Percentiles rank a stretch among this genome's conserved stretches.
These are phyloP conservation scores for Ilex paraguariensis DNA, from an alignment of 305 asterid genomes.

Conservation along the genomic window DNA sequence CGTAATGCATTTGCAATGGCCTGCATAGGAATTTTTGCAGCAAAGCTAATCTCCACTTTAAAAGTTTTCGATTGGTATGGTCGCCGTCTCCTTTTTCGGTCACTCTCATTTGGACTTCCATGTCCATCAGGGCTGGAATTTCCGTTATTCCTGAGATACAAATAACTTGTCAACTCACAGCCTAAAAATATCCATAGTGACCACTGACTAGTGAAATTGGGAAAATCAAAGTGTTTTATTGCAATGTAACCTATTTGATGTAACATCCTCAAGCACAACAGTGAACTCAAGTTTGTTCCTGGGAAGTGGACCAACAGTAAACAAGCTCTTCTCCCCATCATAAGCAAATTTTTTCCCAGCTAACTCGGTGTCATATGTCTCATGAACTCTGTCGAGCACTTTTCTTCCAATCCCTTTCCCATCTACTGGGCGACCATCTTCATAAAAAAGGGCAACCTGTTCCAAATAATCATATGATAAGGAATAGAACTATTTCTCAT, in stretches of 20 bases:
- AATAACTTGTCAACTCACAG: not conserved
- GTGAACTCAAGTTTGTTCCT: conserved; percentile 50
- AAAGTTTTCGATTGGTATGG: conserved; percentile 59
- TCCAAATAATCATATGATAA: conserved; percentile 3
- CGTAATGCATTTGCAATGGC: conserved; percentile 60
- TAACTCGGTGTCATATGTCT: conserved; percentile 45
- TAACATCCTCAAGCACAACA: conserved; percentile 44
- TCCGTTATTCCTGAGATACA: conserved; percentile 50
- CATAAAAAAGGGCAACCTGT: conserved; percentile 59
- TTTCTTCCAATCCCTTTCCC: conserved; percentile 63
- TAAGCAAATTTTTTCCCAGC: conserved; percentile 52
- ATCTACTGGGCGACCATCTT: conserved; percentile 57
- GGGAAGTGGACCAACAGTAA: conserved; percentile 67
- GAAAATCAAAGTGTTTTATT: not conserved
- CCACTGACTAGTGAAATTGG: not conserved
- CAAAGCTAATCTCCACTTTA: conserved; percentile 74
- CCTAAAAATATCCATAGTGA: not conserved
- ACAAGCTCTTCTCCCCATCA: conserved; percentile 68
- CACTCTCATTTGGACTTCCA: conserved; percentile 48
- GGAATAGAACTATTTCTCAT: not conserved
- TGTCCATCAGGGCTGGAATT: conserved; percentile 50
- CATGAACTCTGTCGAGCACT: conserved; percentile 44
- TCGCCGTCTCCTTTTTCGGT: conserved; percentile 46
- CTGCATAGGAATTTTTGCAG: conserved; percentile 76
- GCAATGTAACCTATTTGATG: conserved; percentile 36